Base-by-base conservation (phyloP, 768 basidiomycete genomes). In the Psilocybe subaeruginosa region DNA sequence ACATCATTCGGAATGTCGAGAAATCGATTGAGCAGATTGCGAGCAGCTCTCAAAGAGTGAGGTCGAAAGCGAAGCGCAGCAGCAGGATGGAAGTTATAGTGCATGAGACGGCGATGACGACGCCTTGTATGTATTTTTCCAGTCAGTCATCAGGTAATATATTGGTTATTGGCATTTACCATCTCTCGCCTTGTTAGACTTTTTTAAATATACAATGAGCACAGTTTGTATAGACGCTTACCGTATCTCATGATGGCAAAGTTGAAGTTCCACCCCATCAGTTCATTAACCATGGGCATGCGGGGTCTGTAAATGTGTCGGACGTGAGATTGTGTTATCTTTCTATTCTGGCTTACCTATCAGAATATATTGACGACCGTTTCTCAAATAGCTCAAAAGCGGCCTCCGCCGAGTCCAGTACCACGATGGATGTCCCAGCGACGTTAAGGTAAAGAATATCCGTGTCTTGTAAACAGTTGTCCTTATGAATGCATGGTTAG, bases 1-100 rank as follows among this genome's bases (percentile, higher is more conserved):
- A 76, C 68, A 54, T 70, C 67, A 0, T 75, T 72, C n/a, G 79
- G 77, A 9, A 63, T 65, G 8, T 73, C 71, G 12, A 78, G 57
- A 27, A 81, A 66, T n/a, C 67, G 69, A 12, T 69, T 68, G 39
- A 81, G 68, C 31, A 78, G 66, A 11, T 65, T 60, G 39, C 69
- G 66, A 35, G 54, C 50, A 9, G 63, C 56, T 48, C 46, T 65
- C 50, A 69, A 33, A 16, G 53, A 54, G 29, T 23, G 23, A 23
- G 23, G 23, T 23, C 23, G 23, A 23, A 23, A 23, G 23, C 23
- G 23, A 23, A 23, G 9, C 9, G 67, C 59, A 29, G 67, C 67
- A 8, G 59, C 49, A 29, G 67, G 62, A 48, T 68, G 62, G 51
- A 68, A 68, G 33, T 51, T 60, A n/a, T 68, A 60, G 29, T 68